These are phyloP conservation scores for Oenanthe javanica DNA, from an alignment of 140 eudicot species.

Conservation along the genomic window DNA sequence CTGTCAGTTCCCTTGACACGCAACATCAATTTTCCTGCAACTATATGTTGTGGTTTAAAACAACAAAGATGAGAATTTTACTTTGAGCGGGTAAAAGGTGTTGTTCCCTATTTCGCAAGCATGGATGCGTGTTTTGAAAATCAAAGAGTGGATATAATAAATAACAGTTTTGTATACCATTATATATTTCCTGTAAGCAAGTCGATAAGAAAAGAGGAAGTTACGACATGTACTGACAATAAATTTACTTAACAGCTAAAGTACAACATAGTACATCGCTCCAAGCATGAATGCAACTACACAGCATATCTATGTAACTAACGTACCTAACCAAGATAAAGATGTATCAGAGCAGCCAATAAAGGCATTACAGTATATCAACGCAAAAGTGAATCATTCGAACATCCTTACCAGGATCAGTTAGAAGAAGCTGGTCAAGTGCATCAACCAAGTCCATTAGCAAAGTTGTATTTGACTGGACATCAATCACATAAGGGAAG, in stretches of 20 bases:
- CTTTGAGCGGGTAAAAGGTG: not conserved
- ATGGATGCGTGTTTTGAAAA: not conserved
- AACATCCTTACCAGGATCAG: constrained; percentile 42
- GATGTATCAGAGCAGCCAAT: not conserved
- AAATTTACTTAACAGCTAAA: not conserved
- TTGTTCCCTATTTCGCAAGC: not conserved
- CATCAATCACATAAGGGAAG: constrained; percentile 49
- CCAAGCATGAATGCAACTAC: not conserved
- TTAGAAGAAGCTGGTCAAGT: constrained; percentile 53
- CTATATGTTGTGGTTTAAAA: not conserved
- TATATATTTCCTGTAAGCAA: not conserved
- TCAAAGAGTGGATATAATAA: not conserved
- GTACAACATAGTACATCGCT: not conserved
- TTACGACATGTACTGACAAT: not conserved
- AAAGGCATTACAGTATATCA: not conserved
- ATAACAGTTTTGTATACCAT: not conserved
- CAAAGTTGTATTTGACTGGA: constrained; percentile 32
- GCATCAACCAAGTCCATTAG: constrained; percentile 68
- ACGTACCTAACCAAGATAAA: not conserved
- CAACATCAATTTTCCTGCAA: not conserved
- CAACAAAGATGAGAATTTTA: not conserved
- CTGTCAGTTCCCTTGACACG: not conserved
- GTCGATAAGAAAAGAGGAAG: not conserved
- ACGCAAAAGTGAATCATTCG: not conserved
- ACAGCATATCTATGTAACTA: not conserved